A percentile compares a stretch with the other conserved stretches of the same genome.
These are phyloP conservation scores for Pyrenophora graminea DNA, from an alignment of 2,329 filamentous ascomycete species.

Conservation along the genomic window DNA sequence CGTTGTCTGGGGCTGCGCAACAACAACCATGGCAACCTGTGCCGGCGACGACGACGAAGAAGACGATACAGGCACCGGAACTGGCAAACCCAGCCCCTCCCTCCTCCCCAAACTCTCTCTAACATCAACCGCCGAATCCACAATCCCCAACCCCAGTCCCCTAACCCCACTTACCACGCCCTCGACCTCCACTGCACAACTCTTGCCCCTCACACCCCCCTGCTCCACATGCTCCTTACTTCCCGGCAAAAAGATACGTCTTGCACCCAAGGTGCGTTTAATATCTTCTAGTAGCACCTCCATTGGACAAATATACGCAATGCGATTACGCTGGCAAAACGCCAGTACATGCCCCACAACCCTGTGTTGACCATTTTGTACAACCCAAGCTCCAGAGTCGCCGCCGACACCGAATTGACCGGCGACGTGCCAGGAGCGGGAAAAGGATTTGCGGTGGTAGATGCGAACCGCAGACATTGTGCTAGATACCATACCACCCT, in stretches of 20 bases:
- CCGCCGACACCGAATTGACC: slow-evolving; percentile 74
- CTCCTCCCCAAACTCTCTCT: background rate
- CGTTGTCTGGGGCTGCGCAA: too few relatives aligned
- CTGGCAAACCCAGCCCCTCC: too few relatives aligned
- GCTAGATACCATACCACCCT: slow-evolving; percentile 75
- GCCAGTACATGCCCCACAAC: slow-evolving; percentile 91
- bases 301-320: slow-evolving; percentile 95
- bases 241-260: slow-evolving; percentile 71
- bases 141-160: slow-evolving; percentile 39
- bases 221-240: slow-evolving; percentile 40
- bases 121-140: slow-evolving; percentile 34
- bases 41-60: too few relatives aligned
- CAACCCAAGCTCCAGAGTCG: slow-evolving; percentile 91
- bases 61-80: too few relatives aligned
- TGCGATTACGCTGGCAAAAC: slow-evolving; percentile 77
- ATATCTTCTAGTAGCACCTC: slow-evolving; percentile 87
- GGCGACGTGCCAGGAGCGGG: slow-evolving; percentile 68
- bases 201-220: slow-evolving; percentile 16
- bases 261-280: slow-evolving; percentile 72
- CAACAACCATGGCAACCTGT: too few relatives aligned
- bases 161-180: slow-evolving; percentile 35
- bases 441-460: slow-evolving; percentile 79
- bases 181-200: slow-evolving; percentile 8
- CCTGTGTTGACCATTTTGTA: slow-evolving; percentile 75
- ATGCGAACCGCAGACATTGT: slow-evolving; percentile 85